phyloP scores from a whole-genome alignment of 2,329 filamentous ascomycete genomes.

The Parastagonospora avenae region DNA sequence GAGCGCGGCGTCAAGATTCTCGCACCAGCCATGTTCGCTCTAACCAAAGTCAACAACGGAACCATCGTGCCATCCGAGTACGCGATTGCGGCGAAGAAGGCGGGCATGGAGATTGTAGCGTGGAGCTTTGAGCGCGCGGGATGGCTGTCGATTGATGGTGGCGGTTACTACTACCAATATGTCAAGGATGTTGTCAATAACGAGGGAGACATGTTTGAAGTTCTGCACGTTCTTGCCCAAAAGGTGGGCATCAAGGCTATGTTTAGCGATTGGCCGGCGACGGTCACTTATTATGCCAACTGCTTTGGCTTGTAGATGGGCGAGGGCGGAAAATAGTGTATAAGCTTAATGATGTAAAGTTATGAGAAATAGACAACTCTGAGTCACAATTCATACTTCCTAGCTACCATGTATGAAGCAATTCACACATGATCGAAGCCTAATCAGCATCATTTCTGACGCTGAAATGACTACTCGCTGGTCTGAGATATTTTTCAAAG shows the following conservation, averaged over 20 bases:
- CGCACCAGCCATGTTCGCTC: slow-evolving; percentile 66
- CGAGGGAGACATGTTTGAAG: slow-evolving; percentile 68
- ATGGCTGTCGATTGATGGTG: slow-evolving; percentile 58
- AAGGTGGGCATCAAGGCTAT: slow-evolving; percentile 66
- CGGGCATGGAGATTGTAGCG: slow-evolving; percentile 68
- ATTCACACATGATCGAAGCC: too few species aligned
- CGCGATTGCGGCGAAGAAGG: slow-evolving; percentile 63
- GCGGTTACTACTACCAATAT: slow-evolving; percentile 48
- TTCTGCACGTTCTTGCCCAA: slow-evolving; percentile 68
- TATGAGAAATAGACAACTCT: background rate
- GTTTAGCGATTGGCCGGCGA: slow-evolving; percentile 73
- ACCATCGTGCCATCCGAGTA: slow-evolving; percentile 68
- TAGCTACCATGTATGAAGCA: too few species aligned
- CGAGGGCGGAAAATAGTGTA: background rate
- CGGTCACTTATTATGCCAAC: slow-evolving; percentile 73
- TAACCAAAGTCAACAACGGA: slow-evolving; percentile 58
- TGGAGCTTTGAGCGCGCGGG: slow-evolving; percentile 73
- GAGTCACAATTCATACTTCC: too few species aligned
- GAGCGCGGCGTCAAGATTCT: slow-evolving; percentile 66
- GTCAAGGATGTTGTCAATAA: slow-evolving; percentile 58
- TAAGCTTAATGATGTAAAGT: slow-evolving; percentile 4
- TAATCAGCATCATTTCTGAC: too few species aligned
- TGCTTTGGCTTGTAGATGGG: slow-evolving; percentile 59
- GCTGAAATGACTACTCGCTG: too few species aligned
- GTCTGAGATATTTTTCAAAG: too few species aligned